These are phyloP conservation scores for Cryphonectria japonica DNA, from an alignment of 2,329 filamentous ascomycete species.

Conservation along the genomic window DNA sequence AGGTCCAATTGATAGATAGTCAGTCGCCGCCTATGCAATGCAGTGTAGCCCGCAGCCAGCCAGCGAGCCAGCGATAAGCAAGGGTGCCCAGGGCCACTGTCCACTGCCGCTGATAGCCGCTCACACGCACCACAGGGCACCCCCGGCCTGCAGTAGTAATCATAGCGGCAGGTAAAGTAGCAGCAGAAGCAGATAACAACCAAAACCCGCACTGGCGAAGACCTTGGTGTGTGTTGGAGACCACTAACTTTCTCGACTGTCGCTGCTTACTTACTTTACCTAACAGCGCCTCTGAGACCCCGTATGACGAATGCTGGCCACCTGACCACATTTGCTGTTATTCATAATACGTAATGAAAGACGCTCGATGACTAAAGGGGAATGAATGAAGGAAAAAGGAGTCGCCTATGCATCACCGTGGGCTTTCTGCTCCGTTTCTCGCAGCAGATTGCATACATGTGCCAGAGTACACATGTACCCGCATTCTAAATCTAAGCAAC, in stretches of 20 bases:
- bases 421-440: not conserved
- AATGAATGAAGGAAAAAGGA: not conserved
- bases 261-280: not conserved
- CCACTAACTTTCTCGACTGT: no score
- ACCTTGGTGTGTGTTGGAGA: no score
- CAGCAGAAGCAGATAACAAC: no score
- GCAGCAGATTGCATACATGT: not conserved
- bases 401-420: not conserved
- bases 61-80: slow-evolving; percentile 18
- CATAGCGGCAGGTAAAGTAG: not conserved
- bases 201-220: no score
- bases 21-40: not conserved
- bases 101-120: slow-evolving; percentile 28
- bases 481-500: not conserved
- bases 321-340: slow-evolving; percentile 19
- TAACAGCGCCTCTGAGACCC: not conserved
- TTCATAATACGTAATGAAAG: slow-evolving; percentile 24
- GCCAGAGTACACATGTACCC: not conserved
- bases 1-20: not conserved
- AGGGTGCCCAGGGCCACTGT: slow-evolving; percentile 9
- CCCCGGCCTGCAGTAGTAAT: not conserved
- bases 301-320: slow-evolving; percentile 13
- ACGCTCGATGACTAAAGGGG: slow-evolving; percentile 7
- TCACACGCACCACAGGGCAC: not conserved
- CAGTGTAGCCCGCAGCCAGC: not conserved